phyloP scores from a whole-genome alignment of 208 protist genomes.

The Naegleria lovaniensis region DNA sequence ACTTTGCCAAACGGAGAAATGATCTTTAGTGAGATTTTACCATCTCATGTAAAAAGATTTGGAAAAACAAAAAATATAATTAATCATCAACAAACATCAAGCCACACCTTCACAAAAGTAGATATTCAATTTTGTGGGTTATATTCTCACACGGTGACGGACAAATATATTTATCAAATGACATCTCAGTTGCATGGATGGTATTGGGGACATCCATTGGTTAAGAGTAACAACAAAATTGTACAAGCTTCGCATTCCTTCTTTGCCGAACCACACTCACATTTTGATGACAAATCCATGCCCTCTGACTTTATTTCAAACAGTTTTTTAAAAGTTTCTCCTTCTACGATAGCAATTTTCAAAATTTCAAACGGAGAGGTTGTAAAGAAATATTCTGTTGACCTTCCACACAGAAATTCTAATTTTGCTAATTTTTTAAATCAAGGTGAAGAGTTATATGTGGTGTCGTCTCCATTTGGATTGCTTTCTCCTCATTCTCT shows the following conservation, averaged over 20 bases:
- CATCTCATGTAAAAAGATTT: not conserved
- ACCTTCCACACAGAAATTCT: not conserved
- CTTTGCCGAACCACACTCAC: not conserved
- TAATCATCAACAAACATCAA: not conserved
- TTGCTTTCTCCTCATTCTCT: not conserved
- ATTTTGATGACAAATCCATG: not conserved
- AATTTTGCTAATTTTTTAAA: not conserved
- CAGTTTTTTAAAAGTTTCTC: not conserved
- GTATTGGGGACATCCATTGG: not conserved
- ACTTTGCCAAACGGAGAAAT: not conserved
- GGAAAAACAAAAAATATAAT: not conserved
- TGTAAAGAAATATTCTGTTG: not conserved
- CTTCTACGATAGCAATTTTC: not conserved
- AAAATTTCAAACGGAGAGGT: not conserved
- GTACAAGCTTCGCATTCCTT: not conserved
- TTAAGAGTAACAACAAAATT: not conserved
- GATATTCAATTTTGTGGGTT: not conserved
- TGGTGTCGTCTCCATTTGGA: conserved; percentile 4
- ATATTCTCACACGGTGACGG: not conserved
- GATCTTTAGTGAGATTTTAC: not conserved
- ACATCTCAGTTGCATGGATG: not conserved
- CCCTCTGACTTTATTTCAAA: not conserved
- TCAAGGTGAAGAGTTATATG: not conserved
- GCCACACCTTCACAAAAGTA: not conserved
- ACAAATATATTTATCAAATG: not conserved